Base-by-base conservation (phyloP, 1,284 basidiomycete species). In the Boletus semigastroideus region DNA sequence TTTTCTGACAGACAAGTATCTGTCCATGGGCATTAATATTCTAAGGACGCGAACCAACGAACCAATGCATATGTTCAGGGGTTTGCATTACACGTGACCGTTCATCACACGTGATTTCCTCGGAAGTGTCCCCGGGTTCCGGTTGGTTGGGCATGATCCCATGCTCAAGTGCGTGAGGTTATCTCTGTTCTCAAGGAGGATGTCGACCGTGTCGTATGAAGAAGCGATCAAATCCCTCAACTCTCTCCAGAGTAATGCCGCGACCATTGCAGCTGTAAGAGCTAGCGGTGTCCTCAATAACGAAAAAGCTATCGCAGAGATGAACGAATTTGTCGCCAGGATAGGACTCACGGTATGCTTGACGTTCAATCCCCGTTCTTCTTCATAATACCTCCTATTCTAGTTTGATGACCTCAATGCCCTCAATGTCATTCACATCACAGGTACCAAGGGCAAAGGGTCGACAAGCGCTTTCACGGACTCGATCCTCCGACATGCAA, bases 371-470 rank as follows among this genome's bases (percentile, higher is more conserved):
- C 41, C n/a, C 14, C 28, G 46, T 51, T 52, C 48, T 38, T 54
- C 48, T 42, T 45, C 52, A 37, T 54, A 40, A 55, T 56, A 8
- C 33, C 10, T 44, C 34, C 17, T 22, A 11, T 38, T 34, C 10
- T 28, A 71, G 68, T 54, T 52, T 22, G 59, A 52, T 49, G 93
- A 92, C 83, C 90, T 99, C 48, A 95, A 99, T 69, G 73, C 74
- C 43, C 78, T 99, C 56, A 97, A 98, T 70, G 93, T 95, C 50
- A 83, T 99, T 31, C 97, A 99, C 74, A 87, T 99, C 64, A 96
- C 97, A 13, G 97, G 97, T 3, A 99, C 97, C 5, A 99, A 99
- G 73, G 97, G 97, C 42, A 99, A 99, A 70, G 97, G 97, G 4
- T 98, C 94, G 4, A 97, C 97, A 0, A 93, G 91, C 52, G 96